Evolutionary conservation across 257 asterid species (phyloP).

Genomic region (Solanum lycopersicoides): DNA sequence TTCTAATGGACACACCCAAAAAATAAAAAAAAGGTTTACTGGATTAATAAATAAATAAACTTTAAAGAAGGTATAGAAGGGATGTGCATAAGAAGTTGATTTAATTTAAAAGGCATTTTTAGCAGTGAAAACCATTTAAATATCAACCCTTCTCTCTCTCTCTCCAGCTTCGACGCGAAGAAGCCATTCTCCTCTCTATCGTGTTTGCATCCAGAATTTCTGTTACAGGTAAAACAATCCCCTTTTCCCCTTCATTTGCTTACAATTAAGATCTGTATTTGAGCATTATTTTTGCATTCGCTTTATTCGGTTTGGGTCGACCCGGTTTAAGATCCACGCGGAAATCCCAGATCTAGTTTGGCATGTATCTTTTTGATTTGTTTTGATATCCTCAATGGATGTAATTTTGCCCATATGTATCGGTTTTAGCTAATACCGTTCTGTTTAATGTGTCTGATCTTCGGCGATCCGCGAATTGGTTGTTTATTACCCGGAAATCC

Average conservation of each 20-base stretch:
- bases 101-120: neutral
- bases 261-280: neutral
- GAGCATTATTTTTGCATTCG: neutral
- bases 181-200: neutral
- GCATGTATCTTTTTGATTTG: neutral
- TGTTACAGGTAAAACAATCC: neutral
- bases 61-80: neutral
- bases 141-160: neutral
- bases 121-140: neutral
- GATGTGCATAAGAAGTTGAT: neutral
- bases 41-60: neutral
- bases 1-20: neutral
- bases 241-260: neutral
- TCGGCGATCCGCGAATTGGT: neutral
- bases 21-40: neutral
- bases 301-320: neutral
- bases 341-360: neutral
- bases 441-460: neutral
- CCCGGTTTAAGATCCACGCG: neutral
- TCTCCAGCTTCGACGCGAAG: neutral
- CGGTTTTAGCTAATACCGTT: neutral
- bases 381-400: neutral
- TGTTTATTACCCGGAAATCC: neutral
- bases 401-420: neutral
- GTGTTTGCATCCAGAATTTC: neutral